Evolutionary conservation across 2,329 filamentous ascomycete genomes (phyloP), one percentile per base, ranked within the genome.

Genomic region (Helotiales sp.): DNA sequence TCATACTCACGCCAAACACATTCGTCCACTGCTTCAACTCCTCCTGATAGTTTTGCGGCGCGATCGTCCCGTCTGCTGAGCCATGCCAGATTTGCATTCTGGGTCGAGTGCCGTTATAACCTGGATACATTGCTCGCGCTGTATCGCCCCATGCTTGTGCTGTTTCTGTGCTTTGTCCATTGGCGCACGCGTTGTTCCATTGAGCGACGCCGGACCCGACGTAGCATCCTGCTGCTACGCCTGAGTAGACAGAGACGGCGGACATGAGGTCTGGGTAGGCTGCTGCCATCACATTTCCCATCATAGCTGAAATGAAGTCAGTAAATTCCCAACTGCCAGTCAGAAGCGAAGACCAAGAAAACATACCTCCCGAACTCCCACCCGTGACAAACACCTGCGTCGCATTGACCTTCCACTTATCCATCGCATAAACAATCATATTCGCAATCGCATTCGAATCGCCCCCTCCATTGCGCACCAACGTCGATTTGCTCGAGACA

Each of bases 391-490:
- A 89, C 1, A 88, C 84, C 62, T 80, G 80, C 67, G 74, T 78
- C 22, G 81, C 71, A 71, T 89, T 82, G 32, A 79, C 84, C 2
- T 79, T 78, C 77, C 88, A 87, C 73, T 81, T 80, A 13, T 75
- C 69, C 32, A 87, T 76, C 3, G 84, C 80, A 71, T 85, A 87
- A 34, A 77, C 80, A 64, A 88, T 85, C 86, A 89, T 88, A 71
- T 85, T 86, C 26, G 82, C 84, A 68, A 89, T 85, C 0, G 81
- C 80, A 45, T 83, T 83, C 58, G 82, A 85, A 75, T 88, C 84
- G 2, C 84, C 85, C 22, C 86, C 86, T 13, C 85, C 87, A 65
- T 85, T 80, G 71, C 86, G 85, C 6, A 80, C 83, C 1, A 89
- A 80, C 0, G 68, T 61, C 11, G 66, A 77, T 45, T 78, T 79